Conservation (phyloP, 1,284 basidiomycete genomes). For the Ustilago tritici region DNA sequence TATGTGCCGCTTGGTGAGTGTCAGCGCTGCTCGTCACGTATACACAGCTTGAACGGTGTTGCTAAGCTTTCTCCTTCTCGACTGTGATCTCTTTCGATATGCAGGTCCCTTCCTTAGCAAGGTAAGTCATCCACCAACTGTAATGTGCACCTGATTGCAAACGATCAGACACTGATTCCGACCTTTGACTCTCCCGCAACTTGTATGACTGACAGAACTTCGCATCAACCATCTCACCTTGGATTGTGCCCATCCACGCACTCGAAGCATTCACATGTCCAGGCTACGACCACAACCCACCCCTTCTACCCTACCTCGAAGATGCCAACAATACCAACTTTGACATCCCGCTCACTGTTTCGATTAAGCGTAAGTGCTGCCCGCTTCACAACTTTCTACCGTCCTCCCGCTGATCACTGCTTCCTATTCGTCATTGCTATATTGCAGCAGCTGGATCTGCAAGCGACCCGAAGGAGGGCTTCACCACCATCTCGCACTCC, state of each 20-base stretch:
- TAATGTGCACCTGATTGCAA: neutral
- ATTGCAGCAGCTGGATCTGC: neutral
- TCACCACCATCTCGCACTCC: conserved; percentile 18
- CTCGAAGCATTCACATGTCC: conserved; percentile 36
- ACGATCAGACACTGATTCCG: neutral
- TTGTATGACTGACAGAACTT: conserved; percentile 29
- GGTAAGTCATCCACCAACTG: conserved; percentile 1
- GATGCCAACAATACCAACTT: conserved; percentile 37
- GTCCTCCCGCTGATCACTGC: too few species aligned
- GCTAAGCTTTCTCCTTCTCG: neutral
- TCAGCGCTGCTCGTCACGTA: neutral
- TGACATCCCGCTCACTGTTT: conserved; percentile 34
- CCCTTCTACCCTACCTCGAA: conserved; percentile 34
- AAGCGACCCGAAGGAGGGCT: neutral
- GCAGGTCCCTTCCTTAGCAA: conserved; percentile 41
- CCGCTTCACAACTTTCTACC: neutral
- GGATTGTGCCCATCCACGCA: conserved; percentile 40
- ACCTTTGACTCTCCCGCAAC: neutral
- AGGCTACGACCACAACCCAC: conserved; percentile 31
- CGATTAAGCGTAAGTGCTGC: conserved; percentile 12
- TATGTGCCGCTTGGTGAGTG: conserved; percentile 45
- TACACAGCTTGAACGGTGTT: too few species aligned
- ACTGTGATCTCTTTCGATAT: neutral
- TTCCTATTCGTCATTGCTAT: too few species aligned
- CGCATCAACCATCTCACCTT: conserved; percentile 48